Conservation (phyloP, 805 yeast species). For the Saitoella complicata region DNA sequence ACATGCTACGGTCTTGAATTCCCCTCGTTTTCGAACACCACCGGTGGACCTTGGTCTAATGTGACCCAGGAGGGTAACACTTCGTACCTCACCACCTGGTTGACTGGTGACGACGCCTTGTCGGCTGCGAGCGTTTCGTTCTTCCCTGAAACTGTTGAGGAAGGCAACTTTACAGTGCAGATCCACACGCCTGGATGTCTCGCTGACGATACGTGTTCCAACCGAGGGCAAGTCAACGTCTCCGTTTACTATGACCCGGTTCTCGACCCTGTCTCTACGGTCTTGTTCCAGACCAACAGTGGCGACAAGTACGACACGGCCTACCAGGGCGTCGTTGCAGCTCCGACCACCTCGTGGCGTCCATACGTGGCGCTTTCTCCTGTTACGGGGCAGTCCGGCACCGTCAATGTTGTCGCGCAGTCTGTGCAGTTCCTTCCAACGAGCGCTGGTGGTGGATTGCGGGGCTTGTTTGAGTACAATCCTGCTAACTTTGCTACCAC, state of each 20-base stretch:
- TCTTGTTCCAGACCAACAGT: conserved; percentile 67
- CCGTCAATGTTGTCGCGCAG: conserved; percentile 13
- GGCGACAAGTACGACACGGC: conserved; percentile 66
- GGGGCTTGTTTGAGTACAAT: conserved; percentile 75
- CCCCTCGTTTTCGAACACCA: conserved; percentile 19
- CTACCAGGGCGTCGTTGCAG: conserved; percentile 51
- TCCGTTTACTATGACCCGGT: conserved; percentile 40
- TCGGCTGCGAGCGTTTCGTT: conserved; percentile 18
- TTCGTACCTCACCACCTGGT: conserved; percentile 22
- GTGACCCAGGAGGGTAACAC: conserved; percentile 18
- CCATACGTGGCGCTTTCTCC: conserved; percentile 32
- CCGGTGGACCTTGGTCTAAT: conserved; percentile 16
- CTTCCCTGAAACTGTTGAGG: conserved; percentile 49
- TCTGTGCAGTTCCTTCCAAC: conserved; percentile 15
- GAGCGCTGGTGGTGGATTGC: conserved; percentile 25
- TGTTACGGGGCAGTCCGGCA: conserved; percentile 15
- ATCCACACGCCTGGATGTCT: conserved; percentile 81
- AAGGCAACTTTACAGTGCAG: conserved; percentile 60
- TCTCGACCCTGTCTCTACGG: conserved; percentile 22
- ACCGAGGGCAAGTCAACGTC: conserved; percentile 66
- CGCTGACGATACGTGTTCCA: conserved; percentile 45
- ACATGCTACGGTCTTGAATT: conserved; percentile 36
- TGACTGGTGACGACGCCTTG: conserved; percentile 5
- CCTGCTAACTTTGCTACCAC: conserved; percentile 42
- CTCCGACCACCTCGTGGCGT: conserved; percentile 20